A percentile compares a stretch with the other conserved stretches of the same genome.
These are phyloP conservation scores for Metschnikowia baotianmanensis DNA, from an alignment of 805 yeast species.

Conservation along the genomic window DNA sequence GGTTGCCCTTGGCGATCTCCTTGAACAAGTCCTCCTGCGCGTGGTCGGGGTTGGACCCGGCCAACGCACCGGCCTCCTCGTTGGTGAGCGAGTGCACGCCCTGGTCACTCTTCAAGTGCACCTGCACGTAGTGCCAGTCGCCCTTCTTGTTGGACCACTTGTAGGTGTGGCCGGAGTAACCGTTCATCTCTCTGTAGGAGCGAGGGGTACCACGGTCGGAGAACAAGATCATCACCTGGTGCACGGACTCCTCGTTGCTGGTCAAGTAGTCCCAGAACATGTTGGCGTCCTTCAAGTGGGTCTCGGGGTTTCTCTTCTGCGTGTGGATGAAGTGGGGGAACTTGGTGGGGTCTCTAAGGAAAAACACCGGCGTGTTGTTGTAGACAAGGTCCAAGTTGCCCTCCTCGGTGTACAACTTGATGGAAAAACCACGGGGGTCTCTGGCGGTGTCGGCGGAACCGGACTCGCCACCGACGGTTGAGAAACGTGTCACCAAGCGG, in stretches of 20 bases:
- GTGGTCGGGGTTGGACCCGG: slow-evolving; percentile 80
- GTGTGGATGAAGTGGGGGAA: slow-evolving; percentile 89
- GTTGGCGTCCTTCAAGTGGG: slow-evolving; percentile 74
- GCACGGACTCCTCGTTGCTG: slow-evolving; percentile 69
- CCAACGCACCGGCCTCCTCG: slow-evolving; percentile 65
- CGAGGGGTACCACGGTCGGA: slow-evolving; percentile 84
- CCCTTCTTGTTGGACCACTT: slow-evolving; percentile 76
- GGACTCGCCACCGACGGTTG: slow-evolving; percentile 83
- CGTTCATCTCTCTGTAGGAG: slow-evolving; percentile 73
- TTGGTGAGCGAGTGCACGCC: slow-evolving; percentile 51
- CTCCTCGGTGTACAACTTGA: slow-evolving; percentile 78
- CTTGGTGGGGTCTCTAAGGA: slow-evolving; percentile 80
- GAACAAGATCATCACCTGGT: slow-evolving; percentile 71
- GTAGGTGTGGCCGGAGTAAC: slow-evolving; percentile 82
- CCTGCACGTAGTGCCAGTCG: slow-evolving; percentile 76
- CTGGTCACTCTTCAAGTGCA: slow-evolving; percentile 68
- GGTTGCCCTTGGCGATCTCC: slow-evolving; percentile 72
- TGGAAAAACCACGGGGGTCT: slow-evolving; percentile 85
- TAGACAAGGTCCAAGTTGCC: slow-evolving; percentile 83
- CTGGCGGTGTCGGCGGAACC: slow-evolving; percentile 83
- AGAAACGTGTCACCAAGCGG: slow-evolving; percentile 62
- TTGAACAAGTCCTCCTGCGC: slow-evolving; percentile 79
- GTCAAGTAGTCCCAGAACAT: slow-evolving; percentile 85
- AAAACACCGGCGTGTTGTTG: slow-evolving; percentile 84
- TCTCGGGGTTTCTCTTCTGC: slow-evolving; percentile 80